Evolutionary conservation across 2,329 filamentous ascomycete genomes (phyloP), one percentile per base, ranked within the genome.

Genomic region (Penicillium sp.): DNA sequence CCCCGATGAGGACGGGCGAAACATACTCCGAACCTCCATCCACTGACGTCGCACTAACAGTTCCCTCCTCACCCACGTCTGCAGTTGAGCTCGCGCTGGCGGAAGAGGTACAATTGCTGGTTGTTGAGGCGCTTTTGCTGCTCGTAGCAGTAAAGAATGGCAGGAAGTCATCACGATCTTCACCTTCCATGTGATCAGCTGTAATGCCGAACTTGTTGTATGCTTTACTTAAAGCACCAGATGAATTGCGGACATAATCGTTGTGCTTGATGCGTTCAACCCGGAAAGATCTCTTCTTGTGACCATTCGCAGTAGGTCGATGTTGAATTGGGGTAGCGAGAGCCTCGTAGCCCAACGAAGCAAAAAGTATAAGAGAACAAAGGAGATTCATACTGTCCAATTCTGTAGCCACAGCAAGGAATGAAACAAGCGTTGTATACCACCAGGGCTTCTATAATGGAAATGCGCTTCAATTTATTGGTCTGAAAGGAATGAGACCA

Each of bases 21-120:
- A 93, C 81, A 67, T 90, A 93, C 57, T 90, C 85, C 48, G 84
- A 79, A 67, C 90, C 89, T 64, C 87, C 85, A 45, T 82, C 75
- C 61, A 87, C 84, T 13, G 87, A 85, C 27, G 83, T 87, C 52
- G 87, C 86, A 29, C 83, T 77, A 52, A 90, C 90, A 42, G 81
- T 74, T 48, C 88, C 88, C 33, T 79, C 67, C 71, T 78, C 65
- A 9, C 68, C 68, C 8, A 65, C 60, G 19, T 65, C 35, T n/a
- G 16, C 63, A 14, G 63, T 52, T 26, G 65, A 62, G 7, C 27
- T 27, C 19, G 29, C 13, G 26, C 37, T 52, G 7, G 14, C 11
- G 13, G 31, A 7, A 16, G 31, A 33, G 31, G 13, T 13, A 33
- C 13, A 14, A 14, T 33, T 14, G 37, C 26, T 52, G 13, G 8